A percentile compares a stretch with the other conserved stretches of the same genome.
These are phyloP conservation scores for Eucommia ulmoides DNA, from an alignment of 257 asterid species.

Conservation along the genomic window DNA sequence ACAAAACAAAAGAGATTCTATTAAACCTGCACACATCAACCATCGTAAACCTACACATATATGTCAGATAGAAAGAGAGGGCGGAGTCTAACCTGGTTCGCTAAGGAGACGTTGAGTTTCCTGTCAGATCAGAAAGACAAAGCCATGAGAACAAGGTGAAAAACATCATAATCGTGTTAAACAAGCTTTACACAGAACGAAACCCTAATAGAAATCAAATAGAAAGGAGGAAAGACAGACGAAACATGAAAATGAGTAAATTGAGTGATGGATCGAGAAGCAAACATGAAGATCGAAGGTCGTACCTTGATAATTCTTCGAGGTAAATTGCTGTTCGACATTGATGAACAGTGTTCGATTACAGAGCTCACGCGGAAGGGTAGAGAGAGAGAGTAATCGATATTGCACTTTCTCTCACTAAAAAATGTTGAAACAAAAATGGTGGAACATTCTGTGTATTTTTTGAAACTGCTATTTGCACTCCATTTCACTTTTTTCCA, in stretches of 20 bases:
- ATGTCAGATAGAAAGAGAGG: background rate
- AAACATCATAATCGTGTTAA: slow-evolving; percentile 8
- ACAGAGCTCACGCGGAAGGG: slow-evolving; percentile 18
- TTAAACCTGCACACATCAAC: background rate
- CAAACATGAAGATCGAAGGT: slow-evolving; percentile 33
- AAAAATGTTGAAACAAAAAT: background rate
- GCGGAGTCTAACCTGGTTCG: slow-evolving; percentile 68
- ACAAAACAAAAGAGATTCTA: background rate
- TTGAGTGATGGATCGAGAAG: slow-evolving; percentile 32
- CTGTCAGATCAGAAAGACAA: slow-evolving; percentile 24
- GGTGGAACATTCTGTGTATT: too few relatives aligned
- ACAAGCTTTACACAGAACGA: slow-evolving; percentile 2
- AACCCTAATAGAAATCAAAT: background rate
- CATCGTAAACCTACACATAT: background rate
- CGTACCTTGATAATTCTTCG: slow-evolving; percentile 67
- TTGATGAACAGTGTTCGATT: slow-evolving; percentile 17
- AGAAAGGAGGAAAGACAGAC: background rate
- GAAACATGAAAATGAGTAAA: slow-evolving; percentile 19
- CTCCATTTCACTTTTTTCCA: too few relatives aligned
- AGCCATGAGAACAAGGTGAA: slow-evolving; percentile 1
- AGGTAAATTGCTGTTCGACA: slow-evolving; percentile 54
- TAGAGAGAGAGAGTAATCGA: background rate
- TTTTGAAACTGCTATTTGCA: too few relatives aligned
- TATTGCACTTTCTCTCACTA: background rate
- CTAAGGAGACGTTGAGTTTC: slow-evolving; percentile 99